Evolutionary conservation across 345 rosid species (phyloP).

Genomic region (Dovyalis caffra): DNA sequence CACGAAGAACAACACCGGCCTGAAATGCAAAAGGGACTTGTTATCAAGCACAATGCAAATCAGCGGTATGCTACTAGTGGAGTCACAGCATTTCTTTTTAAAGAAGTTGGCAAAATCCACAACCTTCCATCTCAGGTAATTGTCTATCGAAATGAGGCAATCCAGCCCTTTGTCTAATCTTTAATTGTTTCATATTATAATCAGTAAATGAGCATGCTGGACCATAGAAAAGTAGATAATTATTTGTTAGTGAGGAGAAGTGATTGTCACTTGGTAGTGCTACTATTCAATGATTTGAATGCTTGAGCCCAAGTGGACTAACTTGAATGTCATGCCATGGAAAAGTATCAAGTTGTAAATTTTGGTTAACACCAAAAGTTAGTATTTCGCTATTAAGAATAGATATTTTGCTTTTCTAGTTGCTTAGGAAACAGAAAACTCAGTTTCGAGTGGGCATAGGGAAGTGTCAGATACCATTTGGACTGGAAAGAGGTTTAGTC

Average conservation of each 20-base stretch:
- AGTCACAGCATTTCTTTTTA: conserved; percentile 83
- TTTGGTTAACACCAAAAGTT: background rate
- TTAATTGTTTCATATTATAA: background rate
- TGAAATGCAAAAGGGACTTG: conserved; percentile 85
- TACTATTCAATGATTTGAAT: background rate
- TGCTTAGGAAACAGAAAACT: background rate
- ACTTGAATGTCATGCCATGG: no score
- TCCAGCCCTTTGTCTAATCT: background rate
- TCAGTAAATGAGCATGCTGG: background rate
- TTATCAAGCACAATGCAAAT: conserved; percentile 92
- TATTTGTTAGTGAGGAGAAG: background rate
- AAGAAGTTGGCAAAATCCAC: conserved; percentile 77
- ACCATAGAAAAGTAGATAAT: background rate
- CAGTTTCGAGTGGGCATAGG: background rate
- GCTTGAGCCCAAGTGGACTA: no score
- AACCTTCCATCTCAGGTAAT: conserved; percentile 86
- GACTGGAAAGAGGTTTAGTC: background rate
- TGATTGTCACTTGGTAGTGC: background rate
- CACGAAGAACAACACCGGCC: conserved; percentile 93
- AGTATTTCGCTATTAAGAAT: background rate
- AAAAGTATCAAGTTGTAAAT: background rate
- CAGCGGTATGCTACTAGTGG: conserved; percentile 96
- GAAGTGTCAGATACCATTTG: background rate
- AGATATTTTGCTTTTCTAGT: background rate
- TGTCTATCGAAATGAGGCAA: conserved; percentile 2